phyloP scores from a whole-genome alignment of 2,329 filamentous ascomycete species.

The Colletotrichum sp. region DNA sequence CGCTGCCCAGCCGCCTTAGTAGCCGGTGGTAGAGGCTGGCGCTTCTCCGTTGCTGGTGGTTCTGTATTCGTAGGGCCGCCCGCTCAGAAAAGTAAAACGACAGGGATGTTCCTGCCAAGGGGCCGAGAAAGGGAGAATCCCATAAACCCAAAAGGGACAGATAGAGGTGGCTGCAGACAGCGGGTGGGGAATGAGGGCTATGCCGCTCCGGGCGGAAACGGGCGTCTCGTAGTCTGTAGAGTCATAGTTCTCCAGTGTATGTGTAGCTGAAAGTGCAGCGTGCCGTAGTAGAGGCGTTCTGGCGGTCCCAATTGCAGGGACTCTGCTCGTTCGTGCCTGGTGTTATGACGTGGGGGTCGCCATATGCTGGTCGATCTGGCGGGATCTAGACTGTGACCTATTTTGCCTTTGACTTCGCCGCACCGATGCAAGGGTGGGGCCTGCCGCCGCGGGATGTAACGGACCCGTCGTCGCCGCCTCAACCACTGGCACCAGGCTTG shows the following conservation, averaged over 20 bases:
- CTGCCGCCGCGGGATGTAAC: constrained; percentile 10
- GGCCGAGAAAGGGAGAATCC: not conserved
- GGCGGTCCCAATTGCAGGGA: not conserved
- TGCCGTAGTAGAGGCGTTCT: not conserved
- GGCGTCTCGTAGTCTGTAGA: not conserved
- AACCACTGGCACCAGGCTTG: not conserved
- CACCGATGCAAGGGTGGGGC: constrained; percentile 17
- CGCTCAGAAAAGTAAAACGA: not conserved
- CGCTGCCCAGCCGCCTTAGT: not conserved
- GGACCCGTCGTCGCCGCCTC: not conserved
- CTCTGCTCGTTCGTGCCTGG: constrained; percentile 16
- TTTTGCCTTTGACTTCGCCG: constrained; percentile 15
- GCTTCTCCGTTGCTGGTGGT: not conserved
- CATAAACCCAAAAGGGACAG: not conserved
- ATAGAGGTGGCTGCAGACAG: not conserved
- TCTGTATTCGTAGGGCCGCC: not conserved
- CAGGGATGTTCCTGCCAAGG: constrained; percentile 1
- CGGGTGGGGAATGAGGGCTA: constrained; percentile 2
- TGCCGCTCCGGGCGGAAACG: not conserved
- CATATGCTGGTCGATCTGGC: not conserved
- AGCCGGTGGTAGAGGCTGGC: not conserved
- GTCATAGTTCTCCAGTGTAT: constrained; percentile 7
- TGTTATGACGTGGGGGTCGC: constrained; percentile 12
- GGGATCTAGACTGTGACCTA: constrained; percentile 12
- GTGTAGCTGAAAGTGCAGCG: not conserved